Conservation (phyloP, 1,139 yeast species). For the Pichia sp. region DNA sequence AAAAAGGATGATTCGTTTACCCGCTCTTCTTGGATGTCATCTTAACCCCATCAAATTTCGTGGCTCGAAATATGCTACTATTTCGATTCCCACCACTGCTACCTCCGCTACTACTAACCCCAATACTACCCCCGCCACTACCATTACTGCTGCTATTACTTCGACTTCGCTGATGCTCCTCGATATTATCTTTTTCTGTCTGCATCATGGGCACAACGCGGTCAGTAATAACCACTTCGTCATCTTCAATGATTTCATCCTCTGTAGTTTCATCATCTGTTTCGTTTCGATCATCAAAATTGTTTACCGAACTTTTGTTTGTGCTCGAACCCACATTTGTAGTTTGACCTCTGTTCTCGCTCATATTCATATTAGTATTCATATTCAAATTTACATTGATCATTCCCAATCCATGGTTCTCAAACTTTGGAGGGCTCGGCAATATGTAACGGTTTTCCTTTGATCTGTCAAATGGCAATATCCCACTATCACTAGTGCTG, state of each 20-base stretch:
- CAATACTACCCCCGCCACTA: background rate
- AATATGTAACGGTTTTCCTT: constrained; percentile 2
- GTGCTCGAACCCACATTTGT: background rate
- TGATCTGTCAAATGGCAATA: background rate
- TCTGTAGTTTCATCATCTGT: constrained; percentile 24
- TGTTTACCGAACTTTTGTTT: background rate
- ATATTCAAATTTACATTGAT: background rate
- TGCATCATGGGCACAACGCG: background rate
- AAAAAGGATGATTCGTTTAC: background rate
- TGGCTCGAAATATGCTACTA: constrained; percentile 3
- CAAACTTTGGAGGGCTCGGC: constrained; percentile 8
- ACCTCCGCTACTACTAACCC: background rate
- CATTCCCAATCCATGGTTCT: background rate
- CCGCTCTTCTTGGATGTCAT: constrained; percentile 10
- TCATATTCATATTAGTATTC: background rate
- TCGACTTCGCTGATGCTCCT: background rate
- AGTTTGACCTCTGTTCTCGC: background rate
- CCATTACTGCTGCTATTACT: background rate
- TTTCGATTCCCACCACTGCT: background rate
- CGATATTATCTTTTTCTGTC: background rate
- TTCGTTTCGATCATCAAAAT: constrained; percentile 1
- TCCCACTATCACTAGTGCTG: constrained; percentile 1
- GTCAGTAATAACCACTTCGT: constrained; percentile 9
- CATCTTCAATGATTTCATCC: constrained; percentile 26
- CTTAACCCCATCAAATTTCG: constrained; percentile 9